Base-by-base conservation (phyloP, 768 basidiomycete genomes). In the Rhizopogon vesiculosus region DNA sequence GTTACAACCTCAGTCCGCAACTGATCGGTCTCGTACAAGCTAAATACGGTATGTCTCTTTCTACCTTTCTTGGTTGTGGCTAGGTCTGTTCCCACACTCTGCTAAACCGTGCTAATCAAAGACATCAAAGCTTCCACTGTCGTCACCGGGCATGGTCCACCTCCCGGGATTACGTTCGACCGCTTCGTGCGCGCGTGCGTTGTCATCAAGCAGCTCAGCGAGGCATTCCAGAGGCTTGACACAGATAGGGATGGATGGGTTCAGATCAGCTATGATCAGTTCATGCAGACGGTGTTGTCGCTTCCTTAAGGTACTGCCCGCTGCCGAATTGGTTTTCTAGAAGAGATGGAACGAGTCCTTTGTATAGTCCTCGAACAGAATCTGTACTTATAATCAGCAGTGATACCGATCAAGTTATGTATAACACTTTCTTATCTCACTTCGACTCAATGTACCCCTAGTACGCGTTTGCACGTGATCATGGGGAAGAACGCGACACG, bases 131-230 rank as follows among this genome's bases (percentile, higher is more conserved):
- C 82, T 41, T 69, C 77, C 16, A 67, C 74, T 25, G 59, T 74
- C 12, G 63, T 64, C 35, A 68, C 65, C 40, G 64, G 65, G 35
- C 70, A 68, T 1, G 71, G 62, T 3, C 67, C 75, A 2, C 58
- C 61, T n/a, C 72, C 78, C 1, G 89, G 89, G 0, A 90, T 93
- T 73, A 80, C 84, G 5, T 93, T 93, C 64, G 91, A 92, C 68
- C 86, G 90, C 59, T 93, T 93, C 74, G 87, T 93, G 25, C 82
- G 91, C 54, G 89, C 88, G 22, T 93, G 91, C 62, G 91, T 93
- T 56, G 86, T 84, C 10, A 79, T 91, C 57, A 90, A 87, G 73
- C 87, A 89, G 66, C 75, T 90, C 61, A 82, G 79, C 39, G 90
- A 92, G 71, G 69, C 81, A 35, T 91, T 91, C 76, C 76, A 77